Percentiles rank a stretch among this genome's conserved stretches.
phyloP scores from a whole-genome alignment of 352 stramenopile genomes.

The Globisporangium heterothallicum region DNA sequence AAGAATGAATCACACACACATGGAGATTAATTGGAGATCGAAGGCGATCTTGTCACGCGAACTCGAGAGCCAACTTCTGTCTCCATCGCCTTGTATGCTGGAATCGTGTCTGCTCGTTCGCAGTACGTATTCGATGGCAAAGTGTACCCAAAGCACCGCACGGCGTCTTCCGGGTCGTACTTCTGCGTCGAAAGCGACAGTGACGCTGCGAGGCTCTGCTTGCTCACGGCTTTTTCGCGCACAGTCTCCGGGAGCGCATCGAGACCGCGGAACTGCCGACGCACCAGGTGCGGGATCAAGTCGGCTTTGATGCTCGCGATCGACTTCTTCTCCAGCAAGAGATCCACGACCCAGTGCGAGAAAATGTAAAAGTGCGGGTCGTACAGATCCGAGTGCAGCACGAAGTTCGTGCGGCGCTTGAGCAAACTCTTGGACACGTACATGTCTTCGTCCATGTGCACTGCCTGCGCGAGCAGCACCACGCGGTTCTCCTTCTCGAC shows the following conservation, averaged over 20 bases:
- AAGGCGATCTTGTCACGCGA: conserved; percentile 52
- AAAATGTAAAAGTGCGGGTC: conserved; percentile 85
- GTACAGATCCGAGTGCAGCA: conserved; percentile 76
- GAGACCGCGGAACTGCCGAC: conserved; percentile 67
- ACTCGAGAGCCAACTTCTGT: conserved; percentile 64
- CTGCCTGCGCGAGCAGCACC: conserved; percentile 57
- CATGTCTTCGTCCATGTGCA: conserved; percentile 81
- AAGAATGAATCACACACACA: too few relatives aligned
- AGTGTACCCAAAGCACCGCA: conserved; percentile 73
- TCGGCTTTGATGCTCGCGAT: conserved; percentile 83
- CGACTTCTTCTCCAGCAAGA: conserved; percentile 79
- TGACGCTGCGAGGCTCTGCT: conserved; percentile 52
- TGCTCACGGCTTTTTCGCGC: conserved; percentile 44
- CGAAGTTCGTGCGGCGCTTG: conserved; percentile 64
- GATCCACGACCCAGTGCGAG: conserved; percentile 73
- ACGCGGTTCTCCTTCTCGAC: conserved; percentile 64
- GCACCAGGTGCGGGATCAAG: conserved; percentile 69
- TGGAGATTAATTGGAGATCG: conserved; percentile 42
- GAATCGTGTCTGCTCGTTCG: conserved; percentile 70
- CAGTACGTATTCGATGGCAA: conserved; percentile 71
- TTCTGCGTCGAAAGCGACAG: conserved; percentile 51
- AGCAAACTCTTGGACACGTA: conserved; percentile 73
- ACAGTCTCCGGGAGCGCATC: conserved; percentile 50
- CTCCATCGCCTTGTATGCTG: conserved; percentile 71
- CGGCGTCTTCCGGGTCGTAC: conserved; percentile 56